Conservation (phyloP, 257 asterid species). For the Handroanthus guayacan region DNA sequence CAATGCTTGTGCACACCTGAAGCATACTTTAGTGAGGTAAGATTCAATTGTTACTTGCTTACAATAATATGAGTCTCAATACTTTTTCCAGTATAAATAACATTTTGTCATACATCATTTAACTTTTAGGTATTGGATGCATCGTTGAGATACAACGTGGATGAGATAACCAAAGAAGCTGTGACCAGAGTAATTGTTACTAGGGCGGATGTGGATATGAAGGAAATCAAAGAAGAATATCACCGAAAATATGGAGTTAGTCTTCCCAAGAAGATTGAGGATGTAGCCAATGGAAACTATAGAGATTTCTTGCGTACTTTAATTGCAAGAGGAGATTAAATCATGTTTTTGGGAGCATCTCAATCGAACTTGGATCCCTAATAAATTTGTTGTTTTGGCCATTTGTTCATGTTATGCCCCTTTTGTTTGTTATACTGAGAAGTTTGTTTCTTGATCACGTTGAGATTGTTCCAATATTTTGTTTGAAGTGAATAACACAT, state of each 20-base stretch:
- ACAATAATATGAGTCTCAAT: not conserved
- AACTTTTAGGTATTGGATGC: constrained; percentile 50
- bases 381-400: constrained; percentile 11
- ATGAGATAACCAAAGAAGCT: constrained; percentile 62
- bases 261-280: constrained; percentile 63
- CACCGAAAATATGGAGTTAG: constrained; percentile 44
- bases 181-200: constrained; percentile 73
- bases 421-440: not conserved
- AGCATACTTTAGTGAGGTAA: constrained; percentile 69
- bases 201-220: constrained; percentile 77
- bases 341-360: not conserved
- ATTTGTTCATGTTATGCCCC: not conserved
- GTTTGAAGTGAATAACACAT: constrained; percentile 11
- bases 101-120: too few species aligned
- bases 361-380: not conserved
- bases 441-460: not conserved
- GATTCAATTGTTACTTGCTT: not conserved
- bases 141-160: constrained; percentile 56
- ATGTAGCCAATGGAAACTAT: constrained; percentile 76
- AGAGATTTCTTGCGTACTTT: constrained; percentile 80
- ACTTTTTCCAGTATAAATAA: not conserved
- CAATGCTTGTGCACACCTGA: constrained; percentile 75
- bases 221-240: constrained; percentile 68
- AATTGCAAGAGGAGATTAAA: constrained; percentile 58
- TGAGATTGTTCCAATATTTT: not conserved